Base-by-base conservation (phyloP, 176 grass and related monocot genomes). In the Aegilops umbellulata region DNA sequence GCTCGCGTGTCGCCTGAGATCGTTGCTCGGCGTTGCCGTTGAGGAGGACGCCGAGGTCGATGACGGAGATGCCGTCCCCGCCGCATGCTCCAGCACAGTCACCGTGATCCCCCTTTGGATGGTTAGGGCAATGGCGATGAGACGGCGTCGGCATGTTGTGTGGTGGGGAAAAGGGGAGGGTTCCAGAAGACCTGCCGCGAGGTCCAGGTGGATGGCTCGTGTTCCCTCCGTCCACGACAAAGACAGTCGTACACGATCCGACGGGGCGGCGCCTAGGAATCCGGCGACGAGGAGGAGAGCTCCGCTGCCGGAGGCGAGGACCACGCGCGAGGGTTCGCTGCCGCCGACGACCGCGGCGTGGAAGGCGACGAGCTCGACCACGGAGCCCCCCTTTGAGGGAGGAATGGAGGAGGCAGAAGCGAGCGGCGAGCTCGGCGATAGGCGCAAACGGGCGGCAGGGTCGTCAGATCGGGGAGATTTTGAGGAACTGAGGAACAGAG, bases 41-140 rank as follows among this genome's bases (percentile, higher is more conserved):
- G 67, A 86, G 36, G 46, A 94, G 88, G 76, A 89, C 53, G 62
- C 19, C 65, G 42, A 91, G 84, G 81, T 97, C 90, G 62, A 97
- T 65, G 51, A 91, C 84, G 11, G 92, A 90, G 84, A 97, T 86
- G 58, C 12, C 19, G 84, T 69, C 3, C 12, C 15, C 20, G 15
- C 35, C 11, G 61, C 12, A 20, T 24, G 60, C 65, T 74, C 76
- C 66, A 29, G 20, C 10, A 69, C 62, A 27, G 13, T 22, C 27
- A 38, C 4, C 47, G 46, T 10, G 4, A 76, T 12, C 26, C 51
- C 47, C 74, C 30, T 22, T 31, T 55, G 26, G 9, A 22, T 5
- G 26, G 46, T 22, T 22, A 12, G 74, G 74, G 74, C 16, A 22
- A 22, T 76, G 68, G 36, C 51, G 16, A 38, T 1, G 10, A n/a